Conservation (phyloP, 1,139 yeast genomes). For the Candida gigantensis region DNA sequence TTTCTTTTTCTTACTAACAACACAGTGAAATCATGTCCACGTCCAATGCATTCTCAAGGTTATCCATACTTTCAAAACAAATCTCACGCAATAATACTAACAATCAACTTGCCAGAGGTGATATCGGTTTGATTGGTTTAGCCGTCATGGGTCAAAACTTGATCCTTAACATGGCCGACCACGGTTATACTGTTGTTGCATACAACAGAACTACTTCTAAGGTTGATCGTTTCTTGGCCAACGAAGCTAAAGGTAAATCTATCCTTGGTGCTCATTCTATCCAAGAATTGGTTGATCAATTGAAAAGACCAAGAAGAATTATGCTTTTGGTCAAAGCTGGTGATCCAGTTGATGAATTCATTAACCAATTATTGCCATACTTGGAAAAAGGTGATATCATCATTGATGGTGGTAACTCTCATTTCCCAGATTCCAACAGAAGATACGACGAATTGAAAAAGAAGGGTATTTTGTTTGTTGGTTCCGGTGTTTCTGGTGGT, state of each 20-base stretch:
- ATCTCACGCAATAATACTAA: slow-evolving; percentile 22
- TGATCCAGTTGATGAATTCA: slow-evolving; percentile 88
- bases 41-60: slow-evolving; percentile 12
- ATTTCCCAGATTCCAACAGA: slow-evolving; percentile 98
- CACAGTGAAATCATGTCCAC: slow-evolving; percentile 1
- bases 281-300: slow-evolving; percentile 81
- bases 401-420: slow-evolving; percentile 99
- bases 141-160: slow-evolving; percentile 99
- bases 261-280: slow-evolving; percentile 95
- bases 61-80: slow-evolving; percentile 13
- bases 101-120: slow-evolving; percentile 59
- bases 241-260: slow-evolving; percentile 96
- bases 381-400: slow-evolving; percentile 97
- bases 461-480: slow-evolving; percentile 91
- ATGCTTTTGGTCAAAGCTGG: slow-evolving; percentile 97
- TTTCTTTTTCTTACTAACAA: not conserved
- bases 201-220: slow-evolving; percentile 96
- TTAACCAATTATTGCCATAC: slow-evolving; percentile 83
- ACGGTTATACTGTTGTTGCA: slow-evolving; percentile 95
- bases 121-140: slow-evolving; percentile 98
- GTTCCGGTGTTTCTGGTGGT: slow-evolving; percentile 99
- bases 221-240: slow-evolving; percentile 89
- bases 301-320: slow-evolving; percentile 97
- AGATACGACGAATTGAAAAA: slow-evolving; percentile 86
- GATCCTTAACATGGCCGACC: slow-evolving; percentile 97